phyloP scores from a whole-genome alignment of 352 stramenopile species.

The Globisporangium orthogonon region DNA sequence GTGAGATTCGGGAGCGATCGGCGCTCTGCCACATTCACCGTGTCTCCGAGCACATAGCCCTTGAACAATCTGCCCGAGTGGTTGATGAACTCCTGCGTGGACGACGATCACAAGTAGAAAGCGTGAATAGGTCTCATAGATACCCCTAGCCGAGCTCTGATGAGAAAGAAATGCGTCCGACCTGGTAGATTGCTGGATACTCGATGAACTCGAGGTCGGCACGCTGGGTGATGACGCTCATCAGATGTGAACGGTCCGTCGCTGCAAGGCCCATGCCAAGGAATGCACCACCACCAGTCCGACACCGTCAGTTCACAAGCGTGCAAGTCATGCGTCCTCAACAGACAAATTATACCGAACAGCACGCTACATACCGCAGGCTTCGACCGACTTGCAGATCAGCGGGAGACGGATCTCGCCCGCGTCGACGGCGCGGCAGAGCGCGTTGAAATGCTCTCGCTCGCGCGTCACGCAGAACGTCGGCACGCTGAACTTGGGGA shows the following conservation, averaged over 20 bases:
- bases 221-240: constrained; percentile 70
- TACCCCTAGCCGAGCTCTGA: background rate
- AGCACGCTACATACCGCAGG: constrained; percentile 46
- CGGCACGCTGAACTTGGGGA: constrained; percentile 40
- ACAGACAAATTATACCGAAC: background rate
- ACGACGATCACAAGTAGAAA: background rate
- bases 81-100: constrained; percentile 74
- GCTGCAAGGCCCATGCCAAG: constrained; percentile 20
- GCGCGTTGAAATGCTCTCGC: constrained; percentile 25
- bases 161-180: constrained; percentile 8
- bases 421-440: constrained; percentile 30
- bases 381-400: constrained; percentile 82
- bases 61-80: constrained; percentile 77
- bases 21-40: constrained; percentile 71
- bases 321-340: background rate
- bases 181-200: constrained; percentile 65
- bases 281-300: background rate
- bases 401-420: constrained; percentile 47
- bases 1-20: constrained; percentile 68
- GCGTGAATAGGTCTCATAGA: background rate
- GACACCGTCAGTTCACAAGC: background rate
- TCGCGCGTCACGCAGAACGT: constrained; percentile 40
- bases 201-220: constrained; percentile 52
- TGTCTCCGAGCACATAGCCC: constrained; percentile 73
- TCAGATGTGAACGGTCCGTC: constrained; percentile 76